Evolutionary conservation across 129 eudicot species (phyloP).

Genomic region (Lonicera japonica): DNA sequence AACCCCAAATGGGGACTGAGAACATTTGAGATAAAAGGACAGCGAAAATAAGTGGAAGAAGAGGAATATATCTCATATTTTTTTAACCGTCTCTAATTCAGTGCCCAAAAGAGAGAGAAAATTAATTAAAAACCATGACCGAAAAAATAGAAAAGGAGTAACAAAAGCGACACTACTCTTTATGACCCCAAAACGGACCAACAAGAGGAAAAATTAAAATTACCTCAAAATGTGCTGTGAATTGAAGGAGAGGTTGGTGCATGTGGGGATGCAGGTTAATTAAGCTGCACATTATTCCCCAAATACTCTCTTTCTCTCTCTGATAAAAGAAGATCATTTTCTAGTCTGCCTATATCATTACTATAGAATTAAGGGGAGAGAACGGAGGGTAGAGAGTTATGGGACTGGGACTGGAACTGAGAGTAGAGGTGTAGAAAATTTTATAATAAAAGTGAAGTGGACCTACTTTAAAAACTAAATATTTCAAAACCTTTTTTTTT

Average conservation of each 20-base stretch:
- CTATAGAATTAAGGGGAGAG: no score
- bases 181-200: conserved; percentile 20
- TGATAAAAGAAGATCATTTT: no score
- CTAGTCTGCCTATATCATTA: no score
- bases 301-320: background rate
- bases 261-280: conserved; percentile 26
- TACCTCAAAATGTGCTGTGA: conserved; percentile 24
- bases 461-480: no score
- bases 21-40: conserved; percentile 20
- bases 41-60: conserved; percentile 14
- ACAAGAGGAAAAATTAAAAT: conserved; percentile 29
- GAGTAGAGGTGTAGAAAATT: no score
- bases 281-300: conserved; percentile 23
- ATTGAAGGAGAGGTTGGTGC: no score
- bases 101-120: conserved; percentile 11
- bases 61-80: conserved; percentile 11
- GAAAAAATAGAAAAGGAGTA: background rate
- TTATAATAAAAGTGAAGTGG: no score
- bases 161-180: conserved; percentile 13
- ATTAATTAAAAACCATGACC: conserved; percentile 9
- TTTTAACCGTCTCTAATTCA: conserved; percentile 31
- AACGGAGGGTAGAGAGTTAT: no score
- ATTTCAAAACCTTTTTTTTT: no score
- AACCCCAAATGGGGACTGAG: conserved; percentile 24
- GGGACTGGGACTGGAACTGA: no score